Conservation (phyloP, 2,329 filamentous ascomycete species). For the Aspergillus hortae region DNA sequence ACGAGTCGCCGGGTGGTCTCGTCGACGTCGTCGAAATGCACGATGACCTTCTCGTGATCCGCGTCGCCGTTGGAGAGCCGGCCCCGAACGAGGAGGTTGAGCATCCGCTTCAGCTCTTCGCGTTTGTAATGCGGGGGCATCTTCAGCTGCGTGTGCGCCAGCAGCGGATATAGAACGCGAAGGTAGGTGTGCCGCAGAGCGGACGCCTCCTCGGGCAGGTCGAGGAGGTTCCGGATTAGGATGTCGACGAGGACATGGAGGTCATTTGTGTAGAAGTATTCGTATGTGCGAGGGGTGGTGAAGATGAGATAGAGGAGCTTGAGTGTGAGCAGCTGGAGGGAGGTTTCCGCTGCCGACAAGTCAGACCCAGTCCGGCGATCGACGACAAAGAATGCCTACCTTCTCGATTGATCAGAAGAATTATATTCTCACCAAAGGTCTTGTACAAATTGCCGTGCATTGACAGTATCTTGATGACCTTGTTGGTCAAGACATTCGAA, state of each 20-base stretch:
- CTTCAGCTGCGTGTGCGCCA: conserved; percentile 87
- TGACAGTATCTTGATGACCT: conserved; percentile 87
- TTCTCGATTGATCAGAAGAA: conserved; percentile 89
- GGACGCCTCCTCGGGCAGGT: conserved; percentile 75
- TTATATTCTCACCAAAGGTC: conserved; percentile 97
- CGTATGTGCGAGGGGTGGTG: conserved; percentile 83
- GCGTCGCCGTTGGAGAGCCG: conserved; percentile 58
- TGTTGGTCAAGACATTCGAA: conserved; percentile 69
- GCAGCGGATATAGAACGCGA: conserved; percentile 82
- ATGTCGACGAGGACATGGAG: conserved; percentile 91
- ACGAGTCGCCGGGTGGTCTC: conserved; percentile 49
- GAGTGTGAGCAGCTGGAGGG: conserved; percentile 89
- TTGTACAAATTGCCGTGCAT: conserved; percentile 76
- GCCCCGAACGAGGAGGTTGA: conserved; percentile 70
- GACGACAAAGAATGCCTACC: conserved; percentile 38
- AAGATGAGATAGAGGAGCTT: conserved; percentile 95
- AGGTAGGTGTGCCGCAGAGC: conserved; percentile 88
- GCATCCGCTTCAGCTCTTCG: conserved; percentile 73
- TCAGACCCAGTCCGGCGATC: conserved; percentile 13
- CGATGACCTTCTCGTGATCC: conserved; percentile 41
- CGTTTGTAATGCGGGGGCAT: conserved; percentile 88
- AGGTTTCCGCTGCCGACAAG: conserved; percentile 64
- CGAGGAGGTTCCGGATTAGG: conserved; percentile 93
- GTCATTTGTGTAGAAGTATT: conserved; percentile 99
- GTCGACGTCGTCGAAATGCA: conserved; percentile 49